Conservation (phyloP, 306 rosid genomes). For the Inga laurina region DNA sequence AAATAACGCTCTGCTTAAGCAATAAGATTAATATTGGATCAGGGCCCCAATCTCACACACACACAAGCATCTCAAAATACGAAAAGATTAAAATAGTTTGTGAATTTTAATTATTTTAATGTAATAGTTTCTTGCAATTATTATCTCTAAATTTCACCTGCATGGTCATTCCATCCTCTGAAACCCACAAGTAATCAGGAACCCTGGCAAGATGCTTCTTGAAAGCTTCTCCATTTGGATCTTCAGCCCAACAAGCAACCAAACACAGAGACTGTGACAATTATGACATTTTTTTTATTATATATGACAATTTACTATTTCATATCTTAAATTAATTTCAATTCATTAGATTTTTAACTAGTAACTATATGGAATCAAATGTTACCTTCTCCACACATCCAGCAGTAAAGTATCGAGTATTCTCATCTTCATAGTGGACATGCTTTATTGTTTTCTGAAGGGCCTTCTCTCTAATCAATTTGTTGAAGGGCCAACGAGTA, state of each 20-base stretch:
- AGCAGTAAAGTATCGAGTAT: slow-evolving; percentile 43
- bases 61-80: no score
- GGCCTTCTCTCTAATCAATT: not conserved
- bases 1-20: no score
- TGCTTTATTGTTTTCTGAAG: slow-evolving; percentile 31
- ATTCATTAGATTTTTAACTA: not conserved
- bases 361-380: no score
- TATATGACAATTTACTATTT: not conserved
- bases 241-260: slow-evolving; percentile 3
- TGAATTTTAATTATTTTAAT: not conserved
- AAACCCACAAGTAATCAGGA: not conserved
- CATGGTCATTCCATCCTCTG: slow-evolving; percentile 5
- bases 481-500: slow-evolving; percentile 54
- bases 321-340: not conserved
- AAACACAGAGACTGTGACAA: not conserved
- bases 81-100: not conserved
- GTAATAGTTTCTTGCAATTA: not conserved
- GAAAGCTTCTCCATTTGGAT: not conserved
- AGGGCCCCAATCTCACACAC: no score
- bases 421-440: slow-evolving; percentile 60
- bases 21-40: no score
- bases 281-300: not conserved
- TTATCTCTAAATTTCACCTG: not conserved
- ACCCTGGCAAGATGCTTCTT: slow-evolving; percentile 15
- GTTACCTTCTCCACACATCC: slow-evolving; percentile 48